phyloP scores from a whole-genome alignment of 1,284 basidiomycete species.

The Sphagnurus paluster region DNA sequence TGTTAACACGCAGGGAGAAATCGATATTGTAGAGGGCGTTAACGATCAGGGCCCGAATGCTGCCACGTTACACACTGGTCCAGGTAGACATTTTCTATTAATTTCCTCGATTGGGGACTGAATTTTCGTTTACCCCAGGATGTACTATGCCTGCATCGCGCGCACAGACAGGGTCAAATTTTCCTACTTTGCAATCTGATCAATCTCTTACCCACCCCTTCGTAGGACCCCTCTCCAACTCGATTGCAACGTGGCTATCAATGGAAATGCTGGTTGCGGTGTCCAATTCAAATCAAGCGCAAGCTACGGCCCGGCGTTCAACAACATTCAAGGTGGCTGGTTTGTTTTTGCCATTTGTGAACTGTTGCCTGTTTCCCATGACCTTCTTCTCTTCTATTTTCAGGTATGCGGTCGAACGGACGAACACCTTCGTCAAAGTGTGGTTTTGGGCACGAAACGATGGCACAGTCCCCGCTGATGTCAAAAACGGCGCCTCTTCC shows the following conservation, averaged over 20 bases:
- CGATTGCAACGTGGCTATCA: constrained; percentile 52
- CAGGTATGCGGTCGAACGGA: constrained; percentile 49
- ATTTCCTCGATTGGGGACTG: constrained; percentile 17
- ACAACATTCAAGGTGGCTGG: constrained; percentile 61
- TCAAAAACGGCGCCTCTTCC: constrained; percentile 34
- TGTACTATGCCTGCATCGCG: constrained; percentile 42
- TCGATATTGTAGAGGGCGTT: constrained; percentile 54
- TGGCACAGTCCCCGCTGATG: constrained; percentile 34
- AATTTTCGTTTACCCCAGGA: constrained; percentile 23
- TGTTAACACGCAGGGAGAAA: constrained; percentile 33
- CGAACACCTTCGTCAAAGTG: constrained; percentile 41
- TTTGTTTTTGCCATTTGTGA: constrained; percentile 24
- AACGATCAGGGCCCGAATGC: constrained; percentile 50
- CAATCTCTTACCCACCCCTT: constrained; percentile 1
- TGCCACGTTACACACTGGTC: constrained; percentile 55
- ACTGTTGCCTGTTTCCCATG: neutral
- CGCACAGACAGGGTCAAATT: constrained; percentile 30
- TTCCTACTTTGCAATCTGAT: neutral
- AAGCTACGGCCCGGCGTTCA: constrained; percentile 61
- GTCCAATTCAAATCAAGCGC: constrained; percentile 45
- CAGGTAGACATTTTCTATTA: constrained; percentile 31
- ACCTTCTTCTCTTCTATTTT: neutral
- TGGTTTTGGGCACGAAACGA: constrained; percentile 53
- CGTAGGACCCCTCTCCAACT: constrained; percentile 36
- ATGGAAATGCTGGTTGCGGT: constrained; percentile 65